Evolutionary conservation across 2,329 filamentous ascomycete genomes (phyloP).

Genomic region (Ceratocystis alfenasii): DNA sequence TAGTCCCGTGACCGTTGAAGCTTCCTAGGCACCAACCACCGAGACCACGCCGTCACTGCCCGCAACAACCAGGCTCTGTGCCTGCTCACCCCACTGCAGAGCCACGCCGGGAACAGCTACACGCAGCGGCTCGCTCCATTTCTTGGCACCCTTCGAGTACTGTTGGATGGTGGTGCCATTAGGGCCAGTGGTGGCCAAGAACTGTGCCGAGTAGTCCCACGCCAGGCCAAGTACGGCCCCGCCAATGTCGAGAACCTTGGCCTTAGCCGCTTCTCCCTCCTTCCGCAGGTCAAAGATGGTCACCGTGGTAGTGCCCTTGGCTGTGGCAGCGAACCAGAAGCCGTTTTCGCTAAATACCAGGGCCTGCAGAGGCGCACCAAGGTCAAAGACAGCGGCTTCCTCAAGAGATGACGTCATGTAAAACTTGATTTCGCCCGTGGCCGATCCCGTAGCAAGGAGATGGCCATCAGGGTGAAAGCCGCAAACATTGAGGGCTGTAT

Average conservation of each 20-base stretch:
- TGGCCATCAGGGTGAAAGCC: constrained; percentile 97
- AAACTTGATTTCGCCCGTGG: constrained; percentile 69
- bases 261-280: constrained; percentile 65
- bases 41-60: constrained; percentile 64
- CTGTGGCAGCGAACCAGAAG: constrained; percentile 80
- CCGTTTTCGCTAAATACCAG: constrained; percentile 92
- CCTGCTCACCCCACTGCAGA: constrained; percentile 65
- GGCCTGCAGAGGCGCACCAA: constrained; percentile 58
- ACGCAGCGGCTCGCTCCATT: constrained; percentile 76
- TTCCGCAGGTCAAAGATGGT: constrained; percentile 90
- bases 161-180: constrained; percentile 78
- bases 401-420: constrained; percentile 75
- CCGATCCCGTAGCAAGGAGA: constrained; percentile 74
- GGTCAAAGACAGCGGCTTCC: constrained; percentile 60
- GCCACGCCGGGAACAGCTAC: constrained; percentile 61
- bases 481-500: constrained; percentile 58
- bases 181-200: constrained; percentile 68
- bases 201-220: constrained; percentile 96
- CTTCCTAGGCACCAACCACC: constrained; percentile 42
- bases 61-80: constrained; percentile 61
- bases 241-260: constrained; percentile 78
- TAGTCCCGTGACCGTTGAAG: background rate
- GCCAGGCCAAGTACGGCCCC: constrained; percentile 61
- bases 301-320: constrained; percentile 63
- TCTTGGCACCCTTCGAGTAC: constrained; percentile 75